Evolutionary conservation across 805 yeast genomes (phyloP).

Genomic region (Candida boidinii): DNA sequence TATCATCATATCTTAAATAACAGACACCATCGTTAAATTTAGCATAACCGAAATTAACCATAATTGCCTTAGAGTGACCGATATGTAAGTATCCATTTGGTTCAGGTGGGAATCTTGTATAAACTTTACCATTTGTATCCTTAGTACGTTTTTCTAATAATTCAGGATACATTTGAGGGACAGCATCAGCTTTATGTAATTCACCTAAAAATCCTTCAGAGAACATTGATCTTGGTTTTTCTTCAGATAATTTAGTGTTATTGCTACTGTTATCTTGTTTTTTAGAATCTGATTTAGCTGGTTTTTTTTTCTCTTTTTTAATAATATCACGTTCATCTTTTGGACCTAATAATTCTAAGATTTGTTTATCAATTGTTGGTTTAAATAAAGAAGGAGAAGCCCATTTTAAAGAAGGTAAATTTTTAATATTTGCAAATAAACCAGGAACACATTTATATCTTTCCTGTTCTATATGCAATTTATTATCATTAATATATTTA

Average conservation of each 20-base stretch:
- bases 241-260: conserved; percentile 3
- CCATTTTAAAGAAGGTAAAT: conserved; percentile 75
- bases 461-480: conserved; percentile 52
- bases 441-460: conserved; percentile 77
- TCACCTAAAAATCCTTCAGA: conserved; percentile 93
- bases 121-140: conserved; percentile 73
- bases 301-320: conserved; percentile 45
- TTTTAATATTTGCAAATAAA: conserved; percentile 69
- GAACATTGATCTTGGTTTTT: conserved; percentile 65
- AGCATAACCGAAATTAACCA: conserved; percentile 97
- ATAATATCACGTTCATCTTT: conserved; percentile 89
- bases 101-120: conserved; percentile 97
- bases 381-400: conserved; percentile 84
- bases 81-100: conserved; percentile 97
- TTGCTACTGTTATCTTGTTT: conserved; percentile 16
- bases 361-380: conserved; percentile 73
- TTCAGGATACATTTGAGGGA: conserved; percentile 85
- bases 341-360: conserved; percentile 76
- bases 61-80: conserved; percentile 96
- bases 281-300: conserved; percentile 8
- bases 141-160: conserved; percentile 72
- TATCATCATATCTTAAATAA: conserved; percentile 91
- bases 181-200: conserved; percentile 90
- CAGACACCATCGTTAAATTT: conserved; percentile 79
- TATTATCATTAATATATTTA: conserved; percentile 50